Percentiles rank a stretch among this genome's conserved stretches.
Evolutionary conservation across 2,329 filamentous ascomycete genomes (phyloP).

Genomic region (Pestalotiopsis fici): DNA sequence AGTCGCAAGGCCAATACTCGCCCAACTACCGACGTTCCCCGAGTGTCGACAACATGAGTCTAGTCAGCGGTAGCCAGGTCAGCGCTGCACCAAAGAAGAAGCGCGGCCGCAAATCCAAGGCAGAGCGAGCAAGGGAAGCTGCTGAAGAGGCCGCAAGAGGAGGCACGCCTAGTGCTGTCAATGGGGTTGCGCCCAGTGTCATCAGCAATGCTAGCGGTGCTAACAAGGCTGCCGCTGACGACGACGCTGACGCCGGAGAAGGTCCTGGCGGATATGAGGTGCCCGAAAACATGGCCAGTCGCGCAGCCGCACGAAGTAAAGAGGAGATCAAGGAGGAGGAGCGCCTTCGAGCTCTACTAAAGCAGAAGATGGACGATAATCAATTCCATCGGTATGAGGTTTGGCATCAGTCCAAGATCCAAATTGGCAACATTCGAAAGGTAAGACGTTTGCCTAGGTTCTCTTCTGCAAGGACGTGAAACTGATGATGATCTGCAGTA

Average conservation of each 20-base stretch:
- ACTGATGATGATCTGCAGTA: slow-evolving; percentile 45
- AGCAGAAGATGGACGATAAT: slow-evolving; percentile 63
- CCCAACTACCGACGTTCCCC: slow-evolving; percentile 63
- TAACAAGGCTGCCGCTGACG: slow-evolving; percentile 48
- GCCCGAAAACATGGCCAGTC: slow-evolving; percentile 44
- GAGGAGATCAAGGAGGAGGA: slow-evolving; percentile 68
- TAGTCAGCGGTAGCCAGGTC: slow-evolving; percentile 63
- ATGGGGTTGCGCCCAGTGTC: slow-evolving; percentile 46
- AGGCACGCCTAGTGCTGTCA: slow-evolving; percentile 40
- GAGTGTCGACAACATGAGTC: slow-evolving; percentile 61
- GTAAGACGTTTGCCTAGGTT: slow-evolving; percentile 41
- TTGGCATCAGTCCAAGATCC: slow-evolving; percentile 69
- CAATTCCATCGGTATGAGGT: slow-evolving; percentile 72
- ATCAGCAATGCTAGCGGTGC: slow-evolving; percentile 41
- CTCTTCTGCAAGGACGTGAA: background rate
- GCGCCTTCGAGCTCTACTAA: slow-evolving; percentile 59
- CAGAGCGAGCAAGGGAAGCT: slow-evolving; percentile 50
- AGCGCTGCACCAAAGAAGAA: slow-evolving; percentile 58
- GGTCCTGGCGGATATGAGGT: slow-evolving; percentile 59
- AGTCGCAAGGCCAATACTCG: slow-evolving; percentile 40
- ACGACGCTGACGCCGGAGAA: slow-evolving; percentile 52
- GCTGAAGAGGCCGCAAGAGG: slow-evolving; percentile 39
- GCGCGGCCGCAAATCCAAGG: slow-evolving; percentile 62
- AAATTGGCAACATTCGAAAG: slow-evolving; percentile 68
- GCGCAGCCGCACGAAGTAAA: slow-evolving; percentile 53